Base-by-base conservation (phyloP, 2,329 filamentous ascomycete genomes). In the Apiospora phragmitis region DNA sequence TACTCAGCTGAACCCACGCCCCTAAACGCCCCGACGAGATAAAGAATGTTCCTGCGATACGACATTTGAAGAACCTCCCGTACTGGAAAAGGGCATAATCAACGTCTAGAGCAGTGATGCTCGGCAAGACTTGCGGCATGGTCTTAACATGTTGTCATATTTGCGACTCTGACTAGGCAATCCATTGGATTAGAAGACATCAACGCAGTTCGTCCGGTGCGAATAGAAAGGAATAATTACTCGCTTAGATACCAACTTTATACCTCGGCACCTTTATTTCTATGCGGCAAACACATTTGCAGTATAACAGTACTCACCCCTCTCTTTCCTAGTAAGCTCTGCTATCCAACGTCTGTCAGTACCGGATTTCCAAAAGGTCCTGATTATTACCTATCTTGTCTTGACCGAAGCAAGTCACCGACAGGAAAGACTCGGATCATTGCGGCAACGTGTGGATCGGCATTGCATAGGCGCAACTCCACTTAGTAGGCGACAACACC, bases 381-480 rank as follows among this genome's bases (percentile, higher is more conserved):
- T 9, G 5, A 4, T 29, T 55, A n/a, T 45, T 6, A 24, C n/a
- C 6, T 16, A 55, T 29, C 8, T 32, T 7, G 14, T 21, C 14
- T 16, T 4, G 49, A 3, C 49, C 26, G 29, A 59, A 59, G 51
- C 51, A 59, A 32, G 6, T 11, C 8, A 32, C 51, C 51, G 51
- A 59, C 3, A 38, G 21, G 32, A 21, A 62, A 38, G 18, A 62
- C 11, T 38, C 55, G 29, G 55, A n/a, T 21, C 55, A 38, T 38
- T 38, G 55, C 55, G 55, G 55, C 55, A 62, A n/a, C 18, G 12
- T 62, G 55, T 62, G 55, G 55, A 62, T 38, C 55, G 32, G 55
- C 55, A 35, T 35, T 62, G 55, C 55, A 62, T 62, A 62, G 55
- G 55, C 32, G 29, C 55, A 38, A 38, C 55, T 62, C 55, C 55